Evolutionary conservation across 2,329 filamentous ascomycete genomes (phyloP).

Genomic region (Epichloe scottii): DNA sequence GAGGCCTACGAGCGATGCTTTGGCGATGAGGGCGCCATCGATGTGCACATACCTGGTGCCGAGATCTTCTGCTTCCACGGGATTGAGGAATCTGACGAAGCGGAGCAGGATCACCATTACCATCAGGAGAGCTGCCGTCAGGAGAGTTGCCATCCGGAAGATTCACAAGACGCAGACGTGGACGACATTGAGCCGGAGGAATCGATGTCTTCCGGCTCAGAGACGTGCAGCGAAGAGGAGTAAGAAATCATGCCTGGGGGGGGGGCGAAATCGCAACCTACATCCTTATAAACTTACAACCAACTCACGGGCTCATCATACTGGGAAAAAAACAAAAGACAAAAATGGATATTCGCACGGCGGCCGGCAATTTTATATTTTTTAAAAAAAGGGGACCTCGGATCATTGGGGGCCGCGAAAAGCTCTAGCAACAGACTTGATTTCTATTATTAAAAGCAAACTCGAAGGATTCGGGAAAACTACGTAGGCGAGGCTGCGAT

Average conservation of each 20-base stretch:
- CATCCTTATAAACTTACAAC: too few relatives aligned
- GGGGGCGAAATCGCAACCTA: too few relatives aligned
- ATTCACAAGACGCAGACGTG: neutral
- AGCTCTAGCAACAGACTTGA: too few relatives aligned
- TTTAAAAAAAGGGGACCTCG: too few relatives aligned
- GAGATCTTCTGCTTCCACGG: slow-evolving; percentile 5
- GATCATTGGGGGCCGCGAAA: too few relatives aligned
- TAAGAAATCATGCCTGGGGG: neutral
- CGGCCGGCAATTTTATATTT: too few relatives aligned
- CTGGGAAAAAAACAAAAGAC: too few relatives aligned
- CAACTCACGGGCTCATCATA: too few relatives aligned
- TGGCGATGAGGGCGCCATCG: slow-evolving; percentile 11
- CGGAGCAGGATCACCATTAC: neutral
- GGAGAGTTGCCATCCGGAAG: neutral
- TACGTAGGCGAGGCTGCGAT: too few relatives aligned
- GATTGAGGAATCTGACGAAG: slow-evolving; percentile 1
- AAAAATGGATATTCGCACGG: neutral
- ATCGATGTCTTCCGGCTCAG: neutral
- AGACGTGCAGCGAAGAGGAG: slow-evolving; percentile 1
- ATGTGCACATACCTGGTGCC: slow-evolving; percentile 15
- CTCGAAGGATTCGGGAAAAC: too few relatives aligned
- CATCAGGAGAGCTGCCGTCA: neutral
- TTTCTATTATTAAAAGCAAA: too few relatives aligned
- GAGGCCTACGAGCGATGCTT: slow-evolving; percentile 15
- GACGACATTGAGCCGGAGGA: neutral